Conservation (phyloP, 2,329 filamentous ascomycete species). For the Aphanoascus verrucosus region DNA sequence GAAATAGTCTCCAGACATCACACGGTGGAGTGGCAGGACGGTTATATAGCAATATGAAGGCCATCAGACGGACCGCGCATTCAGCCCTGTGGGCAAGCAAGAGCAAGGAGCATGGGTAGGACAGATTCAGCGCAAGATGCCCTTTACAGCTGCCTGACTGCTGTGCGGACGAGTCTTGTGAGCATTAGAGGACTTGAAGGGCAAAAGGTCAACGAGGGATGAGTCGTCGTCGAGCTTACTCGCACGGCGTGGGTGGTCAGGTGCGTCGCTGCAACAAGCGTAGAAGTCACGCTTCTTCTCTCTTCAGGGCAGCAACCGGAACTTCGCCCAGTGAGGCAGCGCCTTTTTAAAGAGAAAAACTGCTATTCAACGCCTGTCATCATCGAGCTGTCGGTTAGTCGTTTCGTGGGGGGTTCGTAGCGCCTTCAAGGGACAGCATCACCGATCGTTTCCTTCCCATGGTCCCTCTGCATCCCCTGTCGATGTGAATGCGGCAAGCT, state of each 20-base stretch:
- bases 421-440: not conserved
- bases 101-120: not conserved
- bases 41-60: conserved; percentile 1
- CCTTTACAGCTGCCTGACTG: conserved; percentile 14
- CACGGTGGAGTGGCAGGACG: not conserved
- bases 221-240: conserved; percentile 6
- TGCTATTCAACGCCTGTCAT: not conserved
- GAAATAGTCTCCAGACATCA: not conserved
- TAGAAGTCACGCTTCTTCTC: conserved; percentile 9
- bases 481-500: not conserved
- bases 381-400: not conserved
- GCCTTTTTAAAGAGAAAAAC: not conserved
- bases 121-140: conserved; percentile 2
- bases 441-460: no score
- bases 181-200: conserved; percentile 1
- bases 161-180: conserved; percentile 8
- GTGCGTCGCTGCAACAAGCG: conserved; percentile 6
- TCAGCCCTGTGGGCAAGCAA: conserved; percentile 8
- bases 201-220: not conserved
- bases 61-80: conserved; percentile 2
- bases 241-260: conserved; percentile 5
- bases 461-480: not conserved
- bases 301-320: not conserved
- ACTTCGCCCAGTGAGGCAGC: conserved; percentile 7
- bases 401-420: not conserved